Evolutionary conservation across 2,329 filamentous ascomycete genomes (phyloP), one percentile per base, ranked within the genome.

Genomic region (Scolecobasidium constrictum): DNA sequence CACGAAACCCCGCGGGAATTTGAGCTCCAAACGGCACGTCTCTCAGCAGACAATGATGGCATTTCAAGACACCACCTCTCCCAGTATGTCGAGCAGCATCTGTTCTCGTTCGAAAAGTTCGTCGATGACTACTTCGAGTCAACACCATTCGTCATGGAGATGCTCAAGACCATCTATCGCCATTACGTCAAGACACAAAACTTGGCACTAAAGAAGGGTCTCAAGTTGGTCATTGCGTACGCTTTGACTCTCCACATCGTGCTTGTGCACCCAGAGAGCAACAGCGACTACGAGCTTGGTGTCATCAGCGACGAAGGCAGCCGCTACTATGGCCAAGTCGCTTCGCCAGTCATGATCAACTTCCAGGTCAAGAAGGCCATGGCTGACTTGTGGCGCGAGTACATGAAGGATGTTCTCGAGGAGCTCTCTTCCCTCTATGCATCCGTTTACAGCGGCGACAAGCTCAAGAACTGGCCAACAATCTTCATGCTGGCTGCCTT

Each of bases 341-440:
- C 94, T 49, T 90, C 90, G 13, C 90, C 90, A 11, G 88, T 95
- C 59, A 94, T 96, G 88, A 93, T 96, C 76, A 96, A 95, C 72
- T 95, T 95, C 77, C 86, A 95, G 69, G 87, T 96, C 71, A 96
- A 96, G 75, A 92, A 85, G 56, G 88, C 88, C 43, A 81, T 96
- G 67, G 90, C 88, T 51, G 87, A 93, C 56, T 93, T 95, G 86
- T 96, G 90, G 90, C 87, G 90, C 50, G 88, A 94, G 63, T 72
- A 96, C 45, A 88, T 95, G 63, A 94, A 93, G 69, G 90, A 95
- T 54, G 87, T 95, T 28, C 73, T 96, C 2, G 88, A 94, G 67
- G 90, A 96, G 68, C 75, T 96, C 1, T 95, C 90, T 1, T 69
- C 78, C 5, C 74, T 96, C 12, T 96, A 95, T 73, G 93, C 86